Percentiles rank a stretch among this genome's conserved stretches.
Evolutionary conservation across 1,284 basidiomycete species (phyloP).

Genomic region (Golubevia sp.): DNA sequence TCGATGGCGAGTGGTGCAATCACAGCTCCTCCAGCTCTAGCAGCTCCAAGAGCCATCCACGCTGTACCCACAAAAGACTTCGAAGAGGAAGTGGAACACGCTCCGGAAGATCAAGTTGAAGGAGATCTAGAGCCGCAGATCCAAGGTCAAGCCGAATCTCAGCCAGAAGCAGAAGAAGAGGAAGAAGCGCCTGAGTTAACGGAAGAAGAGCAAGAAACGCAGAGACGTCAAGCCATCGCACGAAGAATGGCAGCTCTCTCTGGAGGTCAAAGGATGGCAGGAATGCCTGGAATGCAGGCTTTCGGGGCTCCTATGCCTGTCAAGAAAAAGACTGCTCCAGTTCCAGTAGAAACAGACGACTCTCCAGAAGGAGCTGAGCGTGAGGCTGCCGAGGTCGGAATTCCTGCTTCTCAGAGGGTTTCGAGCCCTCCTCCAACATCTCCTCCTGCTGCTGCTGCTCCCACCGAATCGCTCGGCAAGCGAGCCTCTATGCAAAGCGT

Average conservation of each 20-base stretch:
- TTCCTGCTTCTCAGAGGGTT: background rate
- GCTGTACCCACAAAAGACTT: conserved; percentile 32
- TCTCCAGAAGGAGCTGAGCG: conserved; percentile 4
- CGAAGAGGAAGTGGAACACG: conserved; percentile 23
- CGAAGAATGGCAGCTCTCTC: conserved; percentile 45
- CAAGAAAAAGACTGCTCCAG: conserved; percentile 13
- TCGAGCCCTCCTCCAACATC: conserved; percentile 16
- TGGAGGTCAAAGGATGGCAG: conserved; percentile 46
- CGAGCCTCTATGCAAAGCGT: background rate
- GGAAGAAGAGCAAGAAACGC: conserved; percentile 42
- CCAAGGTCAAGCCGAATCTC: background rate
- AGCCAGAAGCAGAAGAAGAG: background rate
- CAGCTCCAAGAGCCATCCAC: conserved; percentile 30
- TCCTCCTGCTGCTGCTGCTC: conserved; percentile 9
- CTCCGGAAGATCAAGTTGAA: background rate
- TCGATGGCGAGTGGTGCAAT: too few species aligned
- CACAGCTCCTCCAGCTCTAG: conserved; percentile 19
- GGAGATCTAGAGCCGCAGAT: conserved; percentile 5
- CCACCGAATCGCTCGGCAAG: background rate
- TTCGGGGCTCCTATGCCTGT: conserved; percentile 43
- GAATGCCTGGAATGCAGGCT: conserved; percentile 27
- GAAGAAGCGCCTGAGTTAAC: conserved; percentile 21
- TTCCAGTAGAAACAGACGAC: conserved; percentile 5
- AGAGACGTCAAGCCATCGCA: conserved; percentile 42
- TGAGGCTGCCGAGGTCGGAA: conserved; percentile 8